Evolutionary conservation across 345 rosid species (phyloP), one percentile per base, ranked within the genome.

Genomic region (Rhizophora apiculata): DNA sequence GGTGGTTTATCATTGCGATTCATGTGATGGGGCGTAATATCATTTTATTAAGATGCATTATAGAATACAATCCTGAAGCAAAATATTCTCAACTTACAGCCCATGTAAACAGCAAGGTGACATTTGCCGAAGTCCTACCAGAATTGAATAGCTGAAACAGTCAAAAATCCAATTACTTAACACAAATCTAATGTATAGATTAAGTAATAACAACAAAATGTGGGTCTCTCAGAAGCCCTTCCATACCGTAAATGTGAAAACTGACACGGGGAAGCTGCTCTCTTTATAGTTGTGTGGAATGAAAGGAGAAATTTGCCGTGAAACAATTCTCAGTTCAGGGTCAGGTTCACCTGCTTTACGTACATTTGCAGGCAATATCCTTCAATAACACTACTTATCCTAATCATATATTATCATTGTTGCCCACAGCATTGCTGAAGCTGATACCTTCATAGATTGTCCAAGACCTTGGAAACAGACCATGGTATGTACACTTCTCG

Each of bases 391-490:
- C 39, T 31, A 34, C 7, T 52, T 19, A 19, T 53, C 36, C 49
- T 62, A 67, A 56, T 27, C 5, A 8, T 62, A 10, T 5, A 24
- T 58, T 26, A 36, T 21, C 8, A 5, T 22, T 16, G 30, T 13
- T 64, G 34, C 46, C 20, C 16, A 11, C n/a, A 26, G 6, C 24
- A 31, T 32, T 8, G 36, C 53, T n/a, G 63, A 64, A 65, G 75
- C 59, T 30, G 13, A 39, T 22, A 95, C 99, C 97, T 27, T 92
- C 96, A 72, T 92, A 86, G 43, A 80, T 81, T 20, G 97, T 92
- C 97, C 99, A 95, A 24, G 99, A 85, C 83, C 99, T 88, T 5
- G 99, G 97, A 78, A 85, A 92, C 72, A 95, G 82, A 70, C 93
- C 99, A 83, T 95, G 96, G 68, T 92, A 95, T 68, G 93, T 95